phyloP scores from a whole-genome alignment of 257 asterid species.

The Nicotiana undulata region DNA sequence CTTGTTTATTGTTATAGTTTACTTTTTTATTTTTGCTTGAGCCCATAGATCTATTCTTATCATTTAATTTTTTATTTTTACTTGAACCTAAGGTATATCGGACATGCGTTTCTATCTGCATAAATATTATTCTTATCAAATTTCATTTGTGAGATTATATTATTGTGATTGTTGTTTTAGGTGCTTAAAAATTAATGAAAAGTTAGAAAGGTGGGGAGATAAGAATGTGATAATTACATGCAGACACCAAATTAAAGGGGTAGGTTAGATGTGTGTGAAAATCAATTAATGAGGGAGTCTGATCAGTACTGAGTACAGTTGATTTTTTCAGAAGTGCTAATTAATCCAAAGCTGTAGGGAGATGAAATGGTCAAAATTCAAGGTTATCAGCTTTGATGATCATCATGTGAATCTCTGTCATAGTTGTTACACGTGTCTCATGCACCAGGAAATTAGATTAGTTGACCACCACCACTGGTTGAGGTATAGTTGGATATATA shows the following conservation, averaged over 20 bases:
- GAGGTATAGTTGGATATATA: background rate
- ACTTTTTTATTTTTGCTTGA: too few relatives aligned
- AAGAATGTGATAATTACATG: constrained; percentile 9
- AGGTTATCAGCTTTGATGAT: constrained; percentile 4
- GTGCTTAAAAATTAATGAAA: background rate
- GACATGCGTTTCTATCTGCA: too few relatives aligned
- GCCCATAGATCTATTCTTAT: too few relatives aligned
- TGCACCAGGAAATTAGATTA: background rate
- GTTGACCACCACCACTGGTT: background rate
- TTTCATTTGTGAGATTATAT: too few relatives aligned
- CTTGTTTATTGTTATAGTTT: too few relatives aligned
- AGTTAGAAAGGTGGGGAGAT: background rate
- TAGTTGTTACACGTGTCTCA: background rate
- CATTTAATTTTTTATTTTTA: too few relatives aligned
- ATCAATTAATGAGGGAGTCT: background rate
- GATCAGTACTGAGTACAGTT: background rate
- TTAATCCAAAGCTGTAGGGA: background rate
- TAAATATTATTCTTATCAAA: too few relatives aligned
- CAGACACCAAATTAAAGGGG: background rate
- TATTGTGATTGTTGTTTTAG: too few relatives aligned
- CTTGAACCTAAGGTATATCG: too few relatives aligned
- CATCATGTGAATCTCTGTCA: constrained; percentile 2
- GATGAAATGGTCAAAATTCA: background rate
- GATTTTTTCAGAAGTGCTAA: background rate
- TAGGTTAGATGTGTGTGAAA: background rate